Evolutionary conservation across 148 eudicot genomes (phyloP).

Genomic region (Chenopodium suecicum): DNA sequence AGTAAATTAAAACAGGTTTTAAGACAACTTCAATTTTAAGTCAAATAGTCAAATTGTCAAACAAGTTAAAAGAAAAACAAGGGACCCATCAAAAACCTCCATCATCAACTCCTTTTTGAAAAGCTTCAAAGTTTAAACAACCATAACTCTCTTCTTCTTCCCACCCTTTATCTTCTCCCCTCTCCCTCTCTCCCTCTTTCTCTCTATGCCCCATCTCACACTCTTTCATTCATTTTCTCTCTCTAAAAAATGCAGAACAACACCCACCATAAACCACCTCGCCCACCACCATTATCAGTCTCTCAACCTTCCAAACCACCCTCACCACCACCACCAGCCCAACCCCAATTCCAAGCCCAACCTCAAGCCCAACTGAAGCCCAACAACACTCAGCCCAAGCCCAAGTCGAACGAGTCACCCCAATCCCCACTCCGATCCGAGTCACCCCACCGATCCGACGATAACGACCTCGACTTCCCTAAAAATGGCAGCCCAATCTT

Average conservation of each 20-base stretch:
- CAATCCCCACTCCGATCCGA: constrained; percentile 66
- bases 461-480: constrained; percentile 11
- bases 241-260: constrained; percentile 13
- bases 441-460: constrained; percentile 59
- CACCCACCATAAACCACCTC: constrained; percentile 20
- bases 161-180: background rate
- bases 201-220: background rate
- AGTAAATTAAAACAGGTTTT: too few relatives aligned
- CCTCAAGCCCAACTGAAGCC: constrained; percentile 4
- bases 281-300: constrained; percentile 10
- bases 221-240: background rate
- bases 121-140: constrained; percentile 2
- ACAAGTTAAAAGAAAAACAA: too few relatives aligned
- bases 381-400: background rate
- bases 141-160: background rate
- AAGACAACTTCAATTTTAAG: too few relatives aligned
- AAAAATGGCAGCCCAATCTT: constrained; percentile 21
- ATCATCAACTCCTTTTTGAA: background rate
- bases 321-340: background rate
- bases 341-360: background rate
- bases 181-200: background rate
- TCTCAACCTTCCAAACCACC: constrained; percentile 9
- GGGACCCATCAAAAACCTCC: constrained; percentile 5
- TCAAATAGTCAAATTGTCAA: background rate
- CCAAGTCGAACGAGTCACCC: constrained; percentile 27